Evolutionary conservation across 1,284 basidiomycete genomes (phyloP).

Genomic region (Leucoagaricus sp.): DNA sequence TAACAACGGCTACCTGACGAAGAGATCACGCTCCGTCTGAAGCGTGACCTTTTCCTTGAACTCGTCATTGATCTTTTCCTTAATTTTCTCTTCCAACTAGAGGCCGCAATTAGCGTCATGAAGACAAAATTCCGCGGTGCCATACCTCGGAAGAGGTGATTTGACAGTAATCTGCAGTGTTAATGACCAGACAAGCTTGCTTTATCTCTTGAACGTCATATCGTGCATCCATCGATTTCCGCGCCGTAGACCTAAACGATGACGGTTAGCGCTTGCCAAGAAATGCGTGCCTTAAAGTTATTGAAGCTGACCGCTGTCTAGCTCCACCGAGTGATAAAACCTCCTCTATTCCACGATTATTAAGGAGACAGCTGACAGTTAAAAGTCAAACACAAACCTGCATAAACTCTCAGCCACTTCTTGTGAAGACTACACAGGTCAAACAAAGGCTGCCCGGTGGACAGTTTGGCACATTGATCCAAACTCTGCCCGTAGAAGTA

Average conservation of each 20-base stretch:
- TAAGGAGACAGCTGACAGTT: slow-evolving; percentile 7
- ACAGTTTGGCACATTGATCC: slow-evolving; percentile 89
- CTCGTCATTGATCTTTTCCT: slow-evolving; percentile 76
- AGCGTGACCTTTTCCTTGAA: slow-evolving; percentile 82
- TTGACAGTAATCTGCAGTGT: slow-evolving; percentile 98
- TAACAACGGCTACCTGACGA: slow-evolving; percentile 63
- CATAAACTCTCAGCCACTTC: slow-evolving; percentile 95
- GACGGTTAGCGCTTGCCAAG: background rate
- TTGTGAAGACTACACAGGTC: slow-evolving; percentile 81
- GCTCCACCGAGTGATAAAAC: slow-evolving; percentile 68
- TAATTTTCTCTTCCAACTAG: slow-evolving; percentile 90
- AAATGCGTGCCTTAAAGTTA: background rate
- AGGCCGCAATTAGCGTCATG: background rate
- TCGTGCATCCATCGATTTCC: slow-evolving; percentile 78
- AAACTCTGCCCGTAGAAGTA: slow-evolving; percentile 96
- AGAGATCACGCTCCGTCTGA: slow-evolving; percentile 85
- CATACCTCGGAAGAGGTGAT: slow-evolving; percentile 84
- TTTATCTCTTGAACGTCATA: slow-evolving; percentile 74
- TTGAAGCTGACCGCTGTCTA: slow-evolving; percentile 52
- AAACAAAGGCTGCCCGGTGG: slow-evolving; percentile 80
- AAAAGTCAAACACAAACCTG: slow-evolving; percentile 55
- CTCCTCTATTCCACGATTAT: slow-evolving; percentile 59
- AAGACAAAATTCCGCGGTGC: background rate
- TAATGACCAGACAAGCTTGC: slow-evolving; percentile 86
- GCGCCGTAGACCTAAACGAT: slow-evolving; percentile 40